Conservation (phyloP, 2,329 filamentous ascomycete species). For the Blumeria hordei region DNA sequence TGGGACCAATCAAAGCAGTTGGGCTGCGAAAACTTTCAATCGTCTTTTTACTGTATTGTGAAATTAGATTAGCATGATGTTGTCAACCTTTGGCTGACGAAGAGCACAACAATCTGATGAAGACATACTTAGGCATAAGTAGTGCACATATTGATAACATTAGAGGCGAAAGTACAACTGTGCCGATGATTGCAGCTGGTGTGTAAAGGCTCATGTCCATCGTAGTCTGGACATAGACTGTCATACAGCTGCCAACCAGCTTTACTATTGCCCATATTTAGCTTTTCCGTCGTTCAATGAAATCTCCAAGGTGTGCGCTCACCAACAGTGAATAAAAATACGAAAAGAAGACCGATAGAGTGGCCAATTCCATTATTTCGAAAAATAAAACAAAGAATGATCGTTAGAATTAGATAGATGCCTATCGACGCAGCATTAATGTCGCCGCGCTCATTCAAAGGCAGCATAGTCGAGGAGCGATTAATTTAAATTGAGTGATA, state of each 20-base stretch:
- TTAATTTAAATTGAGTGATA: too few relatives aligned
- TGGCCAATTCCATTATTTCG: background rate
- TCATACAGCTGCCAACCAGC: constrained; percentile 1
- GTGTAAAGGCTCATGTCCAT: constrained; percentile 1
- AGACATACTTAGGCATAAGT: constrained; percentile 1
- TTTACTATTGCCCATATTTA: background rate
- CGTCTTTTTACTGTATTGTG: background rate
- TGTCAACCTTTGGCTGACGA: background rate
- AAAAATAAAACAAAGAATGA: background rate
- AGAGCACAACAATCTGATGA: too few relatives aligned
- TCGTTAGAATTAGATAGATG: constrained; percentile 1
- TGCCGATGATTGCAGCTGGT: constrained; percentile 1
- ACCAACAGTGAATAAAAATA: constrained; percentile 2
- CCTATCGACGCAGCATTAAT: constrained; percentile 2
- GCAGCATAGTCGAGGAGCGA: background rate
- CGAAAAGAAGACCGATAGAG: background rate
- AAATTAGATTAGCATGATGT: background rate
- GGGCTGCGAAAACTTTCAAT: background rate
- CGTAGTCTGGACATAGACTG: constrained; percentile 1
- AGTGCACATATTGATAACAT: background rate
- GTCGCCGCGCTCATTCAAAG: constrained; percentile 1
- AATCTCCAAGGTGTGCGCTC: background rate
- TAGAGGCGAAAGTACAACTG: constrained; percentile 1
- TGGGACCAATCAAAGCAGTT: background rate
- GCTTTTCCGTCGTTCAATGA: background rate